Percentiles rank a stretch among this genome's conserved stretches.
phyloP scores from a whole-genome alignment of 2,329 filamentous ascomycete species.

The Microsporum audouinii region DNA sequence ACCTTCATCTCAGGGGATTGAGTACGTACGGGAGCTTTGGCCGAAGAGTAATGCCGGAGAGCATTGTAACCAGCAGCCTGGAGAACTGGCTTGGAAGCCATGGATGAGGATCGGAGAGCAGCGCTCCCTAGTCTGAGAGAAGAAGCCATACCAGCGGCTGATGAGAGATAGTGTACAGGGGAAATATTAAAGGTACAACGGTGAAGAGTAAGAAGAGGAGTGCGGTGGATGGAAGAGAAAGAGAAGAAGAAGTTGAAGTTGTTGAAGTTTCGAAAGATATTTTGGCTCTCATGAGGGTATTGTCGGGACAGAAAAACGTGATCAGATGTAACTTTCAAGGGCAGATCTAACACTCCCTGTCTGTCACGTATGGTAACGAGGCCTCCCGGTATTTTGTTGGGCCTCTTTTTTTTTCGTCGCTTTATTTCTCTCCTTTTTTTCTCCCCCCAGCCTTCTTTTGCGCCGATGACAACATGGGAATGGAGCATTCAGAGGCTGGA shows the following conservation, averaged over 20 bases:
- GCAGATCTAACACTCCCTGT: neutral
- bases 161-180: slow-evolving; percentile 14
- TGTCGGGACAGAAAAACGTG: slow-evolving; percentile 5
- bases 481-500: neutral
- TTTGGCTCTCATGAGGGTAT: slow-evolving; percentile 3
- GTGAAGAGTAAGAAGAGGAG: neutral
- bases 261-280: neutral
- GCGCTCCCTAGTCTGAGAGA: slow-evolving; percentile 69
- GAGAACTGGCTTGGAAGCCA: slow-evolving; percentile 55
- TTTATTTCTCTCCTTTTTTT: neutral
- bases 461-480: neutral
- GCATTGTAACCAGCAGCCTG: slow-evolving; percentile 66
- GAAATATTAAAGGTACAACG: slow-evolving; percentile 4
- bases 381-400: slow-evolving; percentile 3
- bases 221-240: neutral
- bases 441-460: neutral
- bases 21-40: slow-evolving; percentile 65
- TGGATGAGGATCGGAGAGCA: slow-evolving; percentile 63
- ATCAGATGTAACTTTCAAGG: neutral
- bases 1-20: slow-evolving; percentile 12
- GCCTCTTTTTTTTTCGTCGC: neutral
- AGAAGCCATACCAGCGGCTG: slow-evolving; percentile 54
- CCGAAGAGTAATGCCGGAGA: slow-evolving; percentile 77
- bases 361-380: slow-evolving; percentile 4
- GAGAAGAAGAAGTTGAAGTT: neutral